phyloP scores from a whole-genome alignment of 2,329 filamentous ascomycete genomes.

The Alternaria viburni region DNA sequence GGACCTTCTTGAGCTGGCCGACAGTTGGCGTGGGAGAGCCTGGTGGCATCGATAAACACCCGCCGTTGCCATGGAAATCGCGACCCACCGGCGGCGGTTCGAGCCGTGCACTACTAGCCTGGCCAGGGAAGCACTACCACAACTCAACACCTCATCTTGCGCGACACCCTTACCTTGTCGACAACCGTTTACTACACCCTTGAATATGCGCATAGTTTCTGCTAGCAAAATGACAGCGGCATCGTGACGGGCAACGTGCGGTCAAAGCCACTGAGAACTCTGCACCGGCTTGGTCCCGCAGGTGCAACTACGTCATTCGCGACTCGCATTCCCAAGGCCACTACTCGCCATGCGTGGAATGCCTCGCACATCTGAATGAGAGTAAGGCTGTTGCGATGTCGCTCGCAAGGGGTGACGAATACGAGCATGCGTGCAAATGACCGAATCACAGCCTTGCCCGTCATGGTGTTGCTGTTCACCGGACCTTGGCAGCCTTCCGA shows the following conservation, averaged over 20 bases:
- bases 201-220: not conserved
- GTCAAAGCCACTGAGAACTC: not conserved
- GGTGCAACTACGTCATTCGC: slow-evolving; percentile 4
- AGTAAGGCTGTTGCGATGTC: not conserved
- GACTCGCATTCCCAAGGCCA: not conserved
- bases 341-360: not conserved
- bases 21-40: slow-evolving; percentile 7
- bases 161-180: slow-evolving; percentile 13
- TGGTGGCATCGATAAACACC: slow-evolving; percentile 27
- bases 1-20: slow-evolving; percentile 7
- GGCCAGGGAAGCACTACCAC: slow-evolving; percentile 5
- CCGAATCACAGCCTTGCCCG: not conserved
- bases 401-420: not conserved
- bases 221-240: not conserved
- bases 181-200: not conserved
- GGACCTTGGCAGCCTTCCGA: slow-evolving; percentile 14
- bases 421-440: not conserved
- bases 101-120: slow-evolving; percentile 20
- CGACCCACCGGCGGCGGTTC: slow-evolving; percentile 12
- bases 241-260: slow-evolving; percentile 11
- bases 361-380: not conserved
- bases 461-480: slow-evolving; percentile 12
- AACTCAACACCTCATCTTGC: slow-evolving; percentile 10
- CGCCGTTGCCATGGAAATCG: slow-evolving; percentile 22
- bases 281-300: not conserved